Evolutionary conservation across 805 yeast genomes (phyloP).

Genomic region (Wickerhamiella sergipiensis): DNA sequence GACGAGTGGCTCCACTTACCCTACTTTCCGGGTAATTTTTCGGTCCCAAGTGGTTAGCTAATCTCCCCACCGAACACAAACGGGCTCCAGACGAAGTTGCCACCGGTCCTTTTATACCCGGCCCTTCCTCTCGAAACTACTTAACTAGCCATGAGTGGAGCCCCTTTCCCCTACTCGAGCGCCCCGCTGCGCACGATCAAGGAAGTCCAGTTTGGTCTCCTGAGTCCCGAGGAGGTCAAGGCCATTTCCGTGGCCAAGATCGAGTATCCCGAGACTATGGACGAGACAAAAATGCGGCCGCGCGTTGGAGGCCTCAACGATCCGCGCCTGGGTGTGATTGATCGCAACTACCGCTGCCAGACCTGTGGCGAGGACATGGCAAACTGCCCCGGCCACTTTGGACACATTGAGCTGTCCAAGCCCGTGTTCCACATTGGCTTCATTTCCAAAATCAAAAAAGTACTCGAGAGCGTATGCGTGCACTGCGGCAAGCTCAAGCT

Average conservation of each 20-base stretch:
- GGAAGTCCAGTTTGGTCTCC: conserved; percentile 95
- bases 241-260: conserved; percentile 97
- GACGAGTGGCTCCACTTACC: background rate
- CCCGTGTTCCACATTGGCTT: conserved; percentile 96
- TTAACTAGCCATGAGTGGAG: conserved; percentile 25
- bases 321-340: conserved; percentile 94
- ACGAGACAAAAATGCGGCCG: conserved; percentile 86
- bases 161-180: conserved; percentile 80
- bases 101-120: background rate
- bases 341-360: conserved; percentile 94
- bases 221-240: conserved; percentile 94
- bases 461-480: conserved; percentile 94
- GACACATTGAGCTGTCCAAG: conserved; percentile 95
- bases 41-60: background rate
- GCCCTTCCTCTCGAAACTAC: background rate
- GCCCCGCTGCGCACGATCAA: conserved; percentile 96
- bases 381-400: conserved; percentile 99
- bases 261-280: conserved; percentile 99
- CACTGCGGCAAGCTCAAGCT: conserved; percentile 91
- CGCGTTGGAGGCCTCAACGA: conserved; percentile 95
- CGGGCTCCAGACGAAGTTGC: background rate
- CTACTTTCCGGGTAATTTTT: background rate
- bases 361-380: conserved; percentile 99
- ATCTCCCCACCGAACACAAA: background rate
- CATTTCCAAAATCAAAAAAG: conserved; percentile 83